phyloP scores from a whole-genome alignment of 2,329 filamentous ascomycete genomes.

The Colletotrichum endophyticum region DNA sequence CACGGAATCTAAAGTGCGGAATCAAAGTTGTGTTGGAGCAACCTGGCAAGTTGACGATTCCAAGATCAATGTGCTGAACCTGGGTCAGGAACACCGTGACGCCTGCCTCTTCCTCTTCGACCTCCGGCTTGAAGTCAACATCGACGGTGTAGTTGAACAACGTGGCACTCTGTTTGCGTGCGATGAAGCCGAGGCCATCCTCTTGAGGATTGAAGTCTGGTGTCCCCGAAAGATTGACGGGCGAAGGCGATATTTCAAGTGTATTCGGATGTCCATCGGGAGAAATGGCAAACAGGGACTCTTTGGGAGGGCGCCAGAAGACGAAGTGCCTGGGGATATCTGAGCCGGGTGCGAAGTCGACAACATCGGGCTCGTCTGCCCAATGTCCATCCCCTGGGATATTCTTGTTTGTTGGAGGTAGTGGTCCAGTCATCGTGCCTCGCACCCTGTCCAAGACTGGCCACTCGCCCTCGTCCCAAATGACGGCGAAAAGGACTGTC shows the following conservation, averaged over 20 bases:
- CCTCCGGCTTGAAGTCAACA: conserved; percentile 44
- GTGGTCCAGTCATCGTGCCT: conserved; percentile 47
- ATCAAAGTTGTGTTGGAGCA: conserved; percentile 21
- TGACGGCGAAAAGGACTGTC: conserved; percentile 51
- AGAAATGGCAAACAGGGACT: conserved; percentile 40
- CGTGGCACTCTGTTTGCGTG: conserved; percentile 58
- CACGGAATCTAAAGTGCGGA: conserved; percentile 49
- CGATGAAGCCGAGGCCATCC: conserved; percentile 48
- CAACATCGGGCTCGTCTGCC: conserved; percentile 44
- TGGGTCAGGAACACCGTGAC: conserved; percentile 58
- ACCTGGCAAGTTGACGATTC: conserved; percentile 36
- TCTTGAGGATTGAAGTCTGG: conserved; percentile 47
- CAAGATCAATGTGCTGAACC: conserved; percentile 55
- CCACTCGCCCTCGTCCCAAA: conserved; percentile 54
- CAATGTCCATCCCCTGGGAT: conserved; percentile 45
- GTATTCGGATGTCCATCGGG: conserved; percentile 41
- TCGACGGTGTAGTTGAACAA: conserved; percentile 56
- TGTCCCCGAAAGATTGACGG: conserved; percentile 23
- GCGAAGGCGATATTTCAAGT: conserved; percentile 23
- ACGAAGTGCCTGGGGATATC: conserved; percentile 48
- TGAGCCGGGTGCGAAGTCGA: conserved; percentile 46
- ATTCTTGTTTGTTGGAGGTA: conserved; percentile 35
- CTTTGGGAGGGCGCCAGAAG: conserved; percentile 49
- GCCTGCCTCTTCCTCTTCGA: conserved; percentile 53
- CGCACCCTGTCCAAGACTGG: conserved; percentile 46